Evolutionary conservation across 371 early-diverging fungal genomes (phyloP), one percentile per base, ranked within the genome.

Genomic region (Rhizopus delemar): DNA sequence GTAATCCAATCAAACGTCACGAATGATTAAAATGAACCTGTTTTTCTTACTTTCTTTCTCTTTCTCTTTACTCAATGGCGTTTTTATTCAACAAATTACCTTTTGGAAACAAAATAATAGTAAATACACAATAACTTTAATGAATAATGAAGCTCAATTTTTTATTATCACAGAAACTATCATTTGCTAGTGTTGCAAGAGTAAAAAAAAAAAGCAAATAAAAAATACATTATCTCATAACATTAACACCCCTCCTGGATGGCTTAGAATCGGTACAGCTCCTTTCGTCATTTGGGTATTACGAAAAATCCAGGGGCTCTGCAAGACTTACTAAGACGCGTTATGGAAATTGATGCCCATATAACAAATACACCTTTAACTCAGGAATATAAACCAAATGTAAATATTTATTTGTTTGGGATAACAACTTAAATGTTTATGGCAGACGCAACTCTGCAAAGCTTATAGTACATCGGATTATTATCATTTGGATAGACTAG

Each of bases 271-370:
- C 36, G 2, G 11, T 43, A 11, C 43, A n/a, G 6, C n/a, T n/a
- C 43, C 15, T 43, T 43, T 39, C 63, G 69, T 6, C 66, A 57
- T 6, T 34, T 66, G 13, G 72, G 68, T 4, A 58, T 58, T 16
- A 57, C 58, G 28, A 65, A 74, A n/a, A 64, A 74, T 28, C 59
- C 70, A 5, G 69, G 71, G 0, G 67, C 74, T 9, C 51, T 74
- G 9, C 71, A 74, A 36, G 70, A 66, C 13, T 57, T 70, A 41
- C 52, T 74, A 46, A 32, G 55, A 35, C 62, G 68, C 5, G 74
- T 74, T n/a, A 66, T 62, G 59, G 71, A 74, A 32, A 62, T 74
- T 22, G 74, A 74, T 31, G 59, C 69, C 11, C 64, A 66, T 13
- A 66, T 70, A 29, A 63, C 60, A 15, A 64, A 64, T 34, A 60